Percentiles rank a stretch among this genome's conserved stretches.
phyloP scores from a whole-genome alignment of 2,329 filamentous ascomycete species.

The Neofusicoccum laricinum region DNA sequence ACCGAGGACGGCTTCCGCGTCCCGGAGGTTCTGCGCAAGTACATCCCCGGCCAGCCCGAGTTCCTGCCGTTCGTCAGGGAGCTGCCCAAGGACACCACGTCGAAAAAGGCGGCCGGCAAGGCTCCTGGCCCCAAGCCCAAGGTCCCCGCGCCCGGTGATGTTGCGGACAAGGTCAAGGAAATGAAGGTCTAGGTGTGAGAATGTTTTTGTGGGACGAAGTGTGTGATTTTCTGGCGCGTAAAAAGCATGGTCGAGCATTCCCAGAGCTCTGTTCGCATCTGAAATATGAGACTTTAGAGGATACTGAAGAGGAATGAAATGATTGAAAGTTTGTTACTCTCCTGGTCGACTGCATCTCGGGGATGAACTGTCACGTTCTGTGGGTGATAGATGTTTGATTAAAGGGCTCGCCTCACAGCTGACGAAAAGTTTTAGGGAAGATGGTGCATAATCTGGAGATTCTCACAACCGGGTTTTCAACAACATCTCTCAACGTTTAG shows the following conservation, averaged over 20 bases:
- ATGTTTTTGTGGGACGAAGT: neutral
- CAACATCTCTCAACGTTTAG: neutral
- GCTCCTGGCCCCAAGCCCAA: conserved; percentile 22
- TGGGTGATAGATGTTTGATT: too few relatives aligned
- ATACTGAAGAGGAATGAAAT: conserved; percentile 5
- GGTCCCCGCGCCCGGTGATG: conserved; percentile 14
- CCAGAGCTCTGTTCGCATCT: neutral
- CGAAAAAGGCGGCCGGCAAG: conserved; percentile 28
- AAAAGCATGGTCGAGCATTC: conserved; percentile 5
- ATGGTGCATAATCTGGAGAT: neutral
- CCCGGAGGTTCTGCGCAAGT: conserved; percentile 47
- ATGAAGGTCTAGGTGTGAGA: conserved; percentile 15
- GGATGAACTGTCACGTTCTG: too few relatives aligned
- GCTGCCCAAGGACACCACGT: conserved; percentile 20
- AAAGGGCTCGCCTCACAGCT: too few relatives aligned
- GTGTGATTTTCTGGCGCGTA: neutral
- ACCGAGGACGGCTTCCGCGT: conserved; percentile 64
- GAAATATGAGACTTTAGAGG: neutral
- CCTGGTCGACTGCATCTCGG: too few relatives aligned
- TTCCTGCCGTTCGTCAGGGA: conserved; percentile 89
- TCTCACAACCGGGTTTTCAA: neutral
- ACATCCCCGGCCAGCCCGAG: conserved; percentile 83
- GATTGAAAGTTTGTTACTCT: neutral
- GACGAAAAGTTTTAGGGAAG: too few relatives aligned
- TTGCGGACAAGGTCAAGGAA: conserved; percentile 18